Evolutionary conservation across 2,329 filamentous ascomycete species (phyloP), one percentile per base, ranked within the genome.

Genomic region (Alternaria tenuissima): DNA sequence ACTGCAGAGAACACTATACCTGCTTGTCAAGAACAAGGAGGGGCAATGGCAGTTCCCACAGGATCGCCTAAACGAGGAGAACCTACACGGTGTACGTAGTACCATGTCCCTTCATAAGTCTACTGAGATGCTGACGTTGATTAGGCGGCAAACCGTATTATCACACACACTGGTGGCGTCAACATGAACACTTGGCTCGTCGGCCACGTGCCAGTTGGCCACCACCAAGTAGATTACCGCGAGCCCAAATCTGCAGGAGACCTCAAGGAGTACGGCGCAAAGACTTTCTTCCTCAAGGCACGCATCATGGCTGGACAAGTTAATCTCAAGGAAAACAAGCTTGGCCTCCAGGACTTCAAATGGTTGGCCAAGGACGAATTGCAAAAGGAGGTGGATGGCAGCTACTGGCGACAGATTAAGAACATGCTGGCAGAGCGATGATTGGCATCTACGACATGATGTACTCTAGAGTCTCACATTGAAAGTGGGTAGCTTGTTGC

Each of bases 131-230:
- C 67, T 74, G 59, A 74, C 57, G 38, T 57, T n/a, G 41, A 34
- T 8, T 70, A 99, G 95, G 89, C 92, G 44, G 93, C 94, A 38
- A 87, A 93, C 75, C 87, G 93, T 61, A 88, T 93, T 55, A 84
- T 98, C 24, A 84, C 89, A 53, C 85, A 92, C 71, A 84, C 92
- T 4, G 93, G 90, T 9, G 95, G 95, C 59, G 82, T 91, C 62
- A 96, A 99, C 85, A 98, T 99, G 94, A 98, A 98, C 83, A 97
- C 93, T 56, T 99, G 95, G 94, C 88, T 98, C 69, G 91, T 99
- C 52, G 94, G 93, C 62, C 93, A 93, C 71, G 91, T 91, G 59
- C 95, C 95, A 11, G 87, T 97, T 59, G 94, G 94, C 26, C 91
- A 97, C 81, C 81, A 91, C 73, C 84, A 91, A 67, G 82, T 82